Percentiles rank a stretch among this genome's conserved stretches.
Conservation (phyloP, 352 stramenopile species). For the Pythium rishiriense region DNA sequence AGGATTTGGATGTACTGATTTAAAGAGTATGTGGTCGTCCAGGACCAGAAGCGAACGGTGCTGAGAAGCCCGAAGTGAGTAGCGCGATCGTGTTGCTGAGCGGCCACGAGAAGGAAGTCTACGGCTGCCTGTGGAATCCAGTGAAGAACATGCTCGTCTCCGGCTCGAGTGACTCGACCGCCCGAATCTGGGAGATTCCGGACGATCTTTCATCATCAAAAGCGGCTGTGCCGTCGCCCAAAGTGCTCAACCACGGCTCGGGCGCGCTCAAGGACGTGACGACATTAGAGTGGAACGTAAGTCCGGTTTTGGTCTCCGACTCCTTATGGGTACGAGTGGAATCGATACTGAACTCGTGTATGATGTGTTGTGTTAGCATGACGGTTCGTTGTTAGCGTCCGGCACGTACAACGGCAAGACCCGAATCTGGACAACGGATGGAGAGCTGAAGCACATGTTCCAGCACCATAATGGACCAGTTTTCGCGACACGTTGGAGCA, state of each 20-base stretch:
- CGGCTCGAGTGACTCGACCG: conserved; percentile 94
- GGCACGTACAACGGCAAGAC: conserved; percentile 96
- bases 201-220: conserved; percentile 48
- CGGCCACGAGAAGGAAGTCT: conserved; percentile 92
- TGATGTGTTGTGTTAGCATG: conserved; percentile 44
- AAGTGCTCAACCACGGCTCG: conserved; percentile 78
- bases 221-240: conserved; percentile 37
- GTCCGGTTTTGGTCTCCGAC: conserved; percentile 21
- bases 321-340: not conserved
- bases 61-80: conserved; percentile 62
- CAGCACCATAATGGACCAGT: conserved; percentile 85
- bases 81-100: conserved; percentile 63
- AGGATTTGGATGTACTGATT: not conserved
- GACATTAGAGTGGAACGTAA: conserved; percentile 96
- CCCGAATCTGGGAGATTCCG: conserved; percentile 93
- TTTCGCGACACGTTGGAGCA: conserved; percentile 86
- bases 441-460: conserved; percentile 83
- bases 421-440: conserved; percentile 70
- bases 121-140: conserved; percentile 98
- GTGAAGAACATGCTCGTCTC: conserved; percentile 94
- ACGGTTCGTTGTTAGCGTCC: conserved; percentile 92
- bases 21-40: conserved; percentile 12
- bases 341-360: conserved; percentile 23
- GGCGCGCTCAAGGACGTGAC: conserved; percentile 97
- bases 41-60: conserved; percentile 57